Conservation (phyloP, 345 rosid species). For the Eucalyptus pauciflora region DNA sequence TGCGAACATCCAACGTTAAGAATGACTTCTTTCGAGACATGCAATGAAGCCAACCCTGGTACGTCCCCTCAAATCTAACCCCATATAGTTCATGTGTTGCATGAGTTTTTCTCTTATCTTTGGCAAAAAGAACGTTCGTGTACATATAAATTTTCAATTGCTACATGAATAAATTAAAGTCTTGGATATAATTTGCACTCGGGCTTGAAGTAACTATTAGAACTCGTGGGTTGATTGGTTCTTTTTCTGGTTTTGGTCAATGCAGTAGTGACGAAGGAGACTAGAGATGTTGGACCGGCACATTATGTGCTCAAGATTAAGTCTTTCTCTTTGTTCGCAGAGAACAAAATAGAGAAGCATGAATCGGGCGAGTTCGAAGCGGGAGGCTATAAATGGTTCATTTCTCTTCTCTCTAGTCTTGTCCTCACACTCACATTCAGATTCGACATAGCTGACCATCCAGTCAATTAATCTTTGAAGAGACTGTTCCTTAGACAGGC, state of each 20-base stretch:
- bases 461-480: background rate
- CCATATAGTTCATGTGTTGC: background rate
- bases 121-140: background rate
- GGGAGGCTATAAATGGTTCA: background rate
- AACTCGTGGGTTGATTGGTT: background rate
- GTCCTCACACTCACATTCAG: background rate
- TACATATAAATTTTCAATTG: background rate
- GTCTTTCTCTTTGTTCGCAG: background rate
- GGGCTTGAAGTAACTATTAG: background rate
- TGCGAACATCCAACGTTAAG: background rate
- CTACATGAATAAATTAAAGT: background rate
- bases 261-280: background rate
- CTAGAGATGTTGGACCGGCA: background rate
- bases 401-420: background rate
- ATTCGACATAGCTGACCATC: background rate
- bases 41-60: background rate
- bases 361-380: background rate
- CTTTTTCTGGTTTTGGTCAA: background rate
- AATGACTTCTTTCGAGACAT: background rate
- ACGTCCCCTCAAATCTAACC: background rate
- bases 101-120: background rate
- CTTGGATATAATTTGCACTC: background rate
- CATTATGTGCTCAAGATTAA: background rate
- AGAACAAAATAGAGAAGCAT: background rate
- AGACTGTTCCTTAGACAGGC: background rate